Conservation (phyloP, 2,329 filamentous ascomycete genomes). For the Ophiostoma novo-ulmi region DNA sequence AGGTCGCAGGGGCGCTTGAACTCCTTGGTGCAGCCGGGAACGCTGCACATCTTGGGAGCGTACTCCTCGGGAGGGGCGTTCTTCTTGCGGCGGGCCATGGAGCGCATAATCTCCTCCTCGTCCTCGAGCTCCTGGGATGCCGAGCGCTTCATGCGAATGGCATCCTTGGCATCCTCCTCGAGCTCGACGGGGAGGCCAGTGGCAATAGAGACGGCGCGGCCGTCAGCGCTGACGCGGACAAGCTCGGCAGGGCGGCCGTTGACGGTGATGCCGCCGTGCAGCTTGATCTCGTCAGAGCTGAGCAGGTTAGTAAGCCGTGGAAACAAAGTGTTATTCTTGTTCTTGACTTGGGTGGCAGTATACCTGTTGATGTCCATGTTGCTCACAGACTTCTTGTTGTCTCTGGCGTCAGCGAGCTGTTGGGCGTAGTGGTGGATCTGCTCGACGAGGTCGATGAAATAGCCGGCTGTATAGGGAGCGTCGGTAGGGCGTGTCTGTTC, state of each 20-base stretch:
- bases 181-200: slow-evolving; percentile 61
- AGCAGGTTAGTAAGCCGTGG: slow-evolving; percentile 15
- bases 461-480: slow-evolving; percentile 88
- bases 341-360: slow-evolving; percentile 28
- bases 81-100: slow-evolving; percentile 95
- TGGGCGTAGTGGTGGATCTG: slow-evolving; percentile 87
- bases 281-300: slow-evolving; percentile 63
- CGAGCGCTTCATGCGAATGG: slow-evolving; percentile 60
- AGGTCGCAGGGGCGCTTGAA: slow-evolving; percentile 97
- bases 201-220: slow-evolving; percentile 71
- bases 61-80: slow-evolving; percentile 81
- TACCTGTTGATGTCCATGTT: slow-evolving; percentile 57
- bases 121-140: slow-evolving; percentile 66
- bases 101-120: slow-evolving; percentile 77
- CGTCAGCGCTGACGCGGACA: slow-evolving; percentile 73
- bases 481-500: slow-evolving; percentile 82
- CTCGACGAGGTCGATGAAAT: slow-evolving; percentile 93
- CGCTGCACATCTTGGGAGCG: slow-evolving; percentile 69
- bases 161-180: slow-evolving; percentile 43
- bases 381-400: slow-evolving; percentile 33
- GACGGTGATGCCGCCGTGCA: slow-evolving; percentile 74
- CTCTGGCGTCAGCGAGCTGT: slow-evolving; percentile 69
- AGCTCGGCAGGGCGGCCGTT: slow-evolving; percentile 81
- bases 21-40: slow-evolving; percentile 75
- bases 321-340: not conserved